Evolutionary conservation across 805 yeast genomes (phyloP).

Genomic region (Monosporozyma aquatica): DNA sequence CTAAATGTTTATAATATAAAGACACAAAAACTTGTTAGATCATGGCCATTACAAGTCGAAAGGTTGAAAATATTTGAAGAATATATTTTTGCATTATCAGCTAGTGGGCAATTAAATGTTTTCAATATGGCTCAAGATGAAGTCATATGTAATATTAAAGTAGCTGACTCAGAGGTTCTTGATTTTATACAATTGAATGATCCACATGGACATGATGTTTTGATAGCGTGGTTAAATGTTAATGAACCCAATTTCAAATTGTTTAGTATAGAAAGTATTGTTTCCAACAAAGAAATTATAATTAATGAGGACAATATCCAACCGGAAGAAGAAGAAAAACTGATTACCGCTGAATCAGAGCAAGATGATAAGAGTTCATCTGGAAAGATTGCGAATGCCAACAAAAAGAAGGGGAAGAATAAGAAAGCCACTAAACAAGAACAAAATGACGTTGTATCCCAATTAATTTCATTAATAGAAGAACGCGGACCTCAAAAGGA

Average conservation of each 20-base stretch:
- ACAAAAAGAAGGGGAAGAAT: slow-evolving; percentile 16
- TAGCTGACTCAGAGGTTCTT: slow-evolving; percentile 20
- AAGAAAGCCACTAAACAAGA: slow-evolving; percentile 20
- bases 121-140: slow-evolving; percentile 29
- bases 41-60: slow-evolving; percentile 19
- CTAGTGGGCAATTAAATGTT: slow-evolving; percentile 18
- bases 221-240: slow-evolving; percentile 33
- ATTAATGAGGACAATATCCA: slow-evolving; percentile 21
- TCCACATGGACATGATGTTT: slow-evolving; percentile 11
- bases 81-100: slow-evolving; percentile 16
- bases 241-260: slow-evolving; percentile 33
- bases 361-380: not conserved
- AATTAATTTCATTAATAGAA: slow-evolving; percentile 25
- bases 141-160: slow-evolving; percentile 27
- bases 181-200: slow-evolving; percentile 12
- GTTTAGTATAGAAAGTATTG: slow-evolving; percentile 17
- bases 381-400: too few relatives aligned
- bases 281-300: slow-evolving; percentile 19
- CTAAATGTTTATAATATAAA: slow-evolving; percentile 15
- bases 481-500: slow-evolving; percentile 20
- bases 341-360: too few relatives aligned
- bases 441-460: slow-evolving; percentile 21
- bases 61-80: slow-evolving; percentile 15
- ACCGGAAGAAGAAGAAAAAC: not conserved
- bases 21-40: slow-evolving; percentile 10